Conservation (phyloP, 177 flowering plant species). For the Telopea speciosissima region DNA sequence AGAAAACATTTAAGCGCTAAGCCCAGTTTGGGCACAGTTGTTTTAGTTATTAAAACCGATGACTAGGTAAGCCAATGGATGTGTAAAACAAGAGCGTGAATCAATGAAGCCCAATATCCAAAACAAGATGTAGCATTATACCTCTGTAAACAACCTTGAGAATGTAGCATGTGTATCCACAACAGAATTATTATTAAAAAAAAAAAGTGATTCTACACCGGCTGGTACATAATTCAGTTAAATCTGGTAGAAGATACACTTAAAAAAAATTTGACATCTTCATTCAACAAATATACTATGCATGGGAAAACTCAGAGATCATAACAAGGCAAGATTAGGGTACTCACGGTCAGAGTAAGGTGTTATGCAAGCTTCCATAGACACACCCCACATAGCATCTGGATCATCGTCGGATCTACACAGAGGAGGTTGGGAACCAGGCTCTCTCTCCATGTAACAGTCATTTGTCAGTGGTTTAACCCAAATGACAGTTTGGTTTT, state of each 20-base stretch:
- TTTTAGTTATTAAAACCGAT: background rate
- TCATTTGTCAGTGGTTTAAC: slow-evolving; percentile 69
- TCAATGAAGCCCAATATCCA: background rate
- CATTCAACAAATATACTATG: background rate
- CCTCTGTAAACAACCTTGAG: background rate
- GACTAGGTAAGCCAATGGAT: background rate
- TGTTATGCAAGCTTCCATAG: slow-evolving; percentile 85
- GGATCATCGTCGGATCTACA: slow-evolving; percentile 75
- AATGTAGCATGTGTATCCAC: background rate
- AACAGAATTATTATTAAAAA: no score
- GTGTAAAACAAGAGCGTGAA: background rate
- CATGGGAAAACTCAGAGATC: background rate
- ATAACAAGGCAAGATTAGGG: slow-evolving; percentile 2
- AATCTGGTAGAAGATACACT: background rate
- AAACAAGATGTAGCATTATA: no score
- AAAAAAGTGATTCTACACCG: background rate
- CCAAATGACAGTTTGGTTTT: slow-evolving; percentile 83
- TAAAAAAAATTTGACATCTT: no score
- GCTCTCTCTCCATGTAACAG: slow-evolving; percentile 59
- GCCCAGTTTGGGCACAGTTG: no score
- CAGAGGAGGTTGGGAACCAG: slow-evolving; percentile 71
- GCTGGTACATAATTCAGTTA: no score
- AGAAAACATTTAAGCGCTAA: background rate
- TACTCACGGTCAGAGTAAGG: slow-evolving; percentile 82
- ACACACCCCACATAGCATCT: slow-evolving; percentile 62